These are phyloP conservation scores for Syzygium grande DNA, from an alignment of 345 rosid species.

Conservation along the genomic window DNA sequence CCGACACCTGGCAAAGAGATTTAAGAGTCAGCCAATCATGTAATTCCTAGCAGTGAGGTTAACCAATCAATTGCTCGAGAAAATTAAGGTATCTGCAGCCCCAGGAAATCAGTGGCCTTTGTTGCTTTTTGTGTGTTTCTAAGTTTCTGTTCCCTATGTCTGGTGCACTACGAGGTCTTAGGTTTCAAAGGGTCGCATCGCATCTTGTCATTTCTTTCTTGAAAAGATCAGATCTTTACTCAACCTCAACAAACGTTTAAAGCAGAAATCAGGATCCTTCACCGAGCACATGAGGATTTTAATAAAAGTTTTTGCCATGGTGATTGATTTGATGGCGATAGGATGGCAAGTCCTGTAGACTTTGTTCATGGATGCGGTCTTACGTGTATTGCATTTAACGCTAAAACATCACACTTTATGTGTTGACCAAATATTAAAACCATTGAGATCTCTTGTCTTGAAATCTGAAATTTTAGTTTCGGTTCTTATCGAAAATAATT, in stretches of 20 bases:
- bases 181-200: background rate
- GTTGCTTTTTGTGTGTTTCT: background rate
- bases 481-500: background rate
- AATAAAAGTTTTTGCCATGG: background rate
- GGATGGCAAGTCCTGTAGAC: background rate
- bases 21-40: slow-evolving; percentile 46
- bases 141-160: background rate
- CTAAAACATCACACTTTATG: background rate
- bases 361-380: background rate
- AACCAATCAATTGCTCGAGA: slow-evolving; percentile 80
- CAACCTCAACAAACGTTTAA: background rate
- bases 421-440: background rate
- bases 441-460: background rate
- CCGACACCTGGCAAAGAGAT: slow-evolving; percentile 37
- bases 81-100: slow-evolving; percentile 65
- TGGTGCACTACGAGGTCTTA: slow-evolving; percentile 10
- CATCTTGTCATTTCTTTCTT: background rate
- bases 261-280: background rate
- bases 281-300: background rate
- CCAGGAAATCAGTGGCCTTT: background rate
- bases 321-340: background rate
- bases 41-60: slow-evolving; percentile 43
- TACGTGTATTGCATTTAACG: background rate
- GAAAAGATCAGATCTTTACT: background rate
- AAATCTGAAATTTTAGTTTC: background rate